Conservation (phyloP, 2,329 filamentous ascomycete species). For the Parastagonospora nodorum region DNA sequence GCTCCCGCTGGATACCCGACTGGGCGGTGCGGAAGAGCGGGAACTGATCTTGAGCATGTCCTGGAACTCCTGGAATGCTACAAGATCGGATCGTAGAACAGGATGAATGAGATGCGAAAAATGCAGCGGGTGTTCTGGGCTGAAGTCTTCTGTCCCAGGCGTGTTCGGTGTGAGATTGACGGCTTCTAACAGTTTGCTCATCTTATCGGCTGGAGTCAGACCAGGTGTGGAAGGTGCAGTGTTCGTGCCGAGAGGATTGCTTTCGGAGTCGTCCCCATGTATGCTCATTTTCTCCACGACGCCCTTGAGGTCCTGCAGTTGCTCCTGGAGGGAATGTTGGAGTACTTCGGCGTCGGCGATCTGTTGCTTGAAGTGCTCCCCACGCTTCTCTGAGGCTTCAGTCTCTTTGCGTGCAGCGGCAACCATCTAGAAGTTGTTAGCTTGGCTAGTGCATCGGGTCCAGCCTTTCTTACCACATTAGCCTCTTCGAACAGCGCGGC, state of each 20-base stretch:
- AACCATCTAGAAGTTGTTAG: constrained; percentile 70
- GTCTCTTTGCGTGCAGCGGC: constrained; percentile 84
- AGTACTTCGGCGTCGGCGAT: constrained; percentile 85
- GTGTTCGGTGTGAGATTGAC: constrained; percentile 58
- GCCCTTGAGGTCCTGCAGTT: constrained; percentile 85
- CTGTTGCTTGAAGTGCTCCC: constrained; percentile 84
- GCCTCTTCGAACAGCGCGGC: constrained; percentile 96
- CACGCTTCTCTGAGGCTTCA: constrained; percentile 79
- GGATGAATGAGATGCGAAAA: constrained; percentile 84
- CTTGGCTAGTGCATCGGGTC: neutral
- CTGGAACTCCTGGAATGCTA: constrained; percentile 83
- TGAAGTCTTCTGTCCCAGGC: constrained; percentile 57
- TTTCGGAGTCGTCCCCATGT: constrained; percentile 73
- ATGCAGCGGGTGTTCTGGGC: constrained; percentile 68
- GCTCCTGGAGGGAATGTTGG: constrained; percentile 88
- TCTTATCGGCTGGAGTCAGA: constrained; percentile 61
- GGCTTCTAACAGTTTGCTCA: constrained; percentile 65
- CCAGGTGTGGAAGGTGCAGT: constrained; percentile 81
- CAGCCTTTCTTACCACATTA: constrained; percentile 68
- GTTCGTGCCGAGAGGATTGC: constrained; percentile 65
- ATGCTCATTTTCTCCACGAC: constrained; percentile 87
- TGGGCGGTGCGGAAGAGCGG: constrained; percentile 61
- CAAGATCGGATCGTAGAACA: constrained; percentile 79
- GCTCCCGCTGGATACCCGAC: constrained; percentile 73
- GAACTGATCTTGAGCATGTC: constrained; percentile 71